Percentiles rank a stretch among this genome's conserved stretches.
phyloP scores from a whole-genome alignment of 331 rosid genomes.

The Telfairia occidentalis region DNA sequence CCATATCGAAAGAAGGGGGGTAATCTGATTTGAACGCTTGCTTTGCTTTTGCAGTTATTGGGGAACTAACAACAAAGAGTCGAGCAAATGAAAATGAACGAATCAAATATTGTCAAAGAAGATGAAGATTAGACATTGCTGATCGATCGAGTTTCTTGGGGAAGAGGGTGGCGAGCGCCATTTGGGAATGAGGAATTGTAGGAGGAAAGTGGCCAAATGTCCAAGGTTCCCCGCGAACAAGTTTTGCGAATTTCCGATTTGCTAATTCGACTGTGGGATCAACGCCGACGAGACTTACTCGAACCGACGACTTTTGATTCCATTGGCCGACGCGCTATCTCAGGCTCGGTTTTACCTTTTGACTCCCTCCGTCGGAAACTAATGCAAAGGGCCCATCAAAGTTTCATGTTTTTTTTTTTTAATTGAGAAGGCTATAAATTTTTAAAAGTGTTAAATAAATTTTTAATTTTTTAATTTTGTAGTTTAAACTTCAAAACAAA shows the following conservation, averaged over 20 bases:
- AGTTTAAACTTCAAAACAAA: no score
- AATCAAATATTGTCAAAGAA: not conserved
- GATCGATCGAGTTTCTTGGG: slow-evolving; percentile 20
- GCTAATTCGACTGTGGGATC: not conserved
- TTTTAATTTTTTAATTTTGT: no score
- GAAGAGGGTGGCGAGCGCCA: slow-evolving; percentile 18
- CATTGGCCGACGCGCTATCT: not conserved
- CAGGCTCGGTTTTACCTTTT: no score
- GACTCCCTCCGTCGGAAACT: no score
- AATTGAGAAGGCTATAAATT: no score
- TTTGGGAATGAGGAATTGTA: not conserved
- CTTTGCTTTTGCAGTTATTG: not conserved
- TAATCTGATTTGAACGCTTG: not conserved
- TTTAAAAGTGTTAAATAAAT: no score
- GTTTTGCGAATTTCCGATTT: not conserved
- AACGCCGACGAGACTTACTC: not conserved
- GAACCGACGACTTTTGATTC: not conserved
- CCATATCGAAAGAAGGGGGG: slow-evolving; percentile 23
- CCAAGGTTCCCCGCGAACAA: not conserved
- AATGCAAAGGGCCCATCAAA: no score
- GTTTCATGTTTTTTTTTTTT: no score
- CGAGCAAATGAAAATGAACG: not conserved
- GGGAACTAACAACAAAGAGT: not conserved
- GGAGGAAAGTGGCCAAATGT: not conserved
- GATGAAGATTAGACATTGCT: not conserved